phyloP scores from a whole-genome alignment of 257 asterid genomes.

The Agastache rugosa region DNA sequence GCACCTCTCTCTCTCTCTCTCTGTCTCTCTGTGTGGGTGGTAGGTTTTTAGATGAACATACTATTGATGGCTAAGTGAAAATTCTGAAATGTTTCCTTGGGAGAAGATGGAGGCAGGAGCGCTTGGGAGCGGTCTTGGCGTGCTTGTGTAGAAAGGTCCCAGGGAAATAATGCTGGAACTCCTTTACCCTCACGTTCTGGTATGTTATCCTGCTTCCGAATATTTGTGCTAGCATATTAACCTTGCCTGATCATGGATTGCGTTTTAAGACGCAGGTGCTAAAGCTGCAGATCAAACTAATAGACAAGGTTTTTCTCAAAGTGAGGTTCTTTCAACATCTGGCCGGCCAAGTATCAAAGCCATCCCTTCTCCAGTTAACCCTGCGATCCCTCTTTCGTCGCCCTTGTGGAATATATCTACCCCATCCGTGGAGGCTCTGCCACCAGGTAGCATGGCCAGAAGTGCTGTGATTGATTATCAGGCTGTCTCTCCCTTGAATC shows the following conservation, averaged over 20 bases:
- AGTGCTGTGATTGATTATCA: slow-evolving; percentile 70
- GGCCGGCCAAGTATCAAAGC: slow-evolving; percentile 61
- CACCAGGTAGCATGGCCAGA: slow-evolving; percentile 59
- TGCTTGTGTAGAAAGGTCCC: slow-evolving; percentile 72
- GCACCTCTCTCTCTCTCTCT: slow-evolving; percentile 12
- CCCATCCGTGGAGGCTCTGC: slow-evolving; percentile 66
- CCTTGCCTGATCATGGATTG: slow-evolving; percentile 34
- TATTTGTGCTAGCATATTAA: slow-evolving; percentile 27
- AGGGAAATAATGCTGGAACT: slow-evolving; percentile 55
- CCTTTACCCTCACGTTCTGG: slow-evolving; percentile 72
- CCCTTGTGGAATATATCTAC: slow-evolving; percentile 90
- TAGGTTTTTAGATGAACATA: slow-evolving; percentile 12
- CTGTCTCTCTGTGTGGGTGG: slow-evolving; percentile 14
- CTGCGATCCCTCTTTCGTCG: slow-evolving; percentile 76
- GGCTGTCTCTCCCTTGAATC: slow-evolving; percentile 74
- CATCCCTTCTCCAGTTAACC: slow-evolving; percentile 62
- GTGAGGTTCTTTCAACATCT: slow-evolving; percentile 56
- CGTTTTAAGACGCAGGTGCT: slow-evolving; percentile 55
- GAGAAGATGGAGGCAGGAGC: slow-evolving; percentile 80
- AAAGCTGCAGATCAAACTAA: slow-evolving; percentile 62
- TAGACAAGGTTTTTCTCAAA: slow-evolving; percentile 55
- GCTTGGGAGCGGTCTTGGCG: slow-evolving; percentile 94
- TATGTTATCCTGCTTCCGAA: slow-evolving; percentile 39
- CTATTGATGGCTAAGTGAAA: slow-evolving; percentile 30
- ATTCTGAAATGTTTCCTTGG: neutral